Percentiles rank a stretch among this genome's conserved stretches.
Evolutionary conservation across 305 asterid species (phyloP).

Genomic region (Fraxinus nigra): DNA sequence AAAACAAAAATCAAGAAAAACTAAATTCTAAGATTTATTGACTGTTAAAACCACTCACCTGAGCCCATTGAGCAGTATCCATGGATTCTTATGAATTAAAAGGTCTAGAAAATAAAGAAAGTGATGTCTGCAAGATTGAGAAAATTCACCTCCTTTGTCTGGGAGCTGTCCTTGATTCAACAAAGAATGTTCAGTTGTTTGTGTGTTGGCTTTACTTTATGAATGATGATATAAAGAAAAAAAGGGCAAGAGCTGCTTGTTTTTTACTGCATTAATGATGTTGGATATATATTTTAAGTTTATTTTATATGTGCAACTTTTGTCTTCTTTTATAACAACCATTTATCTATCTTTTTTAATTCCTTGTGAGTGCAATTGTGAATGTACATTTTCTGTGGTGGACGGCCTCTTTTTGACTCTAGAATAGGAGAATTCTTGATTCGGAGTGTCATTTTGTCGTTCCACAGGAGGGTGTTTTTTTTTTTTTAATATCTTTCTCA

Average conservation of each 20-base stretch:
- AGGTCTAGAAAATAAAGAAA: conserved; percentile 27
- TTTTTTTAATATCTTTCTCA: too few species aligned
- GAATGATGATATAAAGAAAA: conserved; percentile 42
- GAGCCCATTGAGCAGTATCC: conserved; percentile 67
- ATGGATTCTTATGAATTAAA: conserved; percentile 33
- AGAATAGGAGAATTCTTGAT: conserved; percentile 30
- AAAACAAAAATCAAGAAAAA: neutral
- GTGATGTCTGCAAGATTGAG: conserved; percentile 25
- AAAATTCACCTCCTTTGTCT: conserved; percentile 38
- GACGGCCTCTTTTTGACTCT: conserved; percentile 61
- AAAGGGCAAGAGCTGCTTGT: conserved; percentile 45
- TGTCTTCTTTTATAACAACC: conserved; percentile 18
- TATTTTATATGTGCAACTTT: conserved; percentile 16
- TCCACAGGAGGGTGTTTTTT: conserved; percentile 2
- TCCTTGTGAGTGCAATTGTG: conserved; percentile 54
- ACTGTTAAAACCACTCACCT: conserved; percentile 32
- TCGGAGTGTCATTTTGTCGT: conserved; percentile 29
- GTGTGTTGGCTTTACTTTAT: conserved; percentile 40
- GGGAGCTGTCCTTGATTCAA: conserved; percentile 46
- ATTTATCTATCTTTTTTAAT: conserved; percentile 19
- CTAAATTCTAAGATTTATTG: neutral
- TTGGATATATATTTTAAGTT: neutral
- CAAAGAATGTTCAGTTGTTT: conserved; percentile 47
- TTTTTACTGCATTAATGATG: conserved; percentile 58
- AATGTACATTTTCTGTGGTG: conserved; percentile 50